Conservation (phyloP, 108 stramenopile species). For the Cyclotella baltica region DNA sequence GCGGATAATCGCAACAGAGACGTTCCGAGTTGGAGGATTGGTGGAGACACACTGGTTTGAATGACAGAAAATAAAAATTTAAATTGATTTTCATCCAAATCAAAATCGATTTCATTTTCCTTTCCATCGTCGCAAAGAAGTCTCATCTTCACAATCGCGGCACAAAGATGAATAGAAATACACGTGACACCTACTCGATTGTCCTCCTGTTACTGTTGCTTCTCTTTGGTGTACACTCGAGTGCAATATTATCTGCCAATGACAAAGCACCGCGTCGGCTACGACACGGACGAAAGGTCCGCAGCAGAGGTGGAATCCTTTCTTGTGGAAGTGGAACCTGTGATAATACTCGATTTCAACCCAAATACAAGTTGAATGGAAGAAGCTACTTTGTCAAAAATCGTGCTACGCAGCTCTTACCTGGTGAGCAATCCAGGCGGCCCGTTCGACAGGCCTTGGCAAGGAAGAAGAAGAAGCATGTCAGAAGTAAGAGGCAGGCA, state of each 20-base stretch:
- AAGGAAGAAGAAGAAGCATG: background rate
- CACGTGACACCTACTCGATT: background rate
- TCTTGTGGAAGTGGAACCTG: background rate
- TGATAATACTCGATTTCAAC: conserved; percentile 14
- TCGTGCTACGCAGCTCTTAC: background rate
- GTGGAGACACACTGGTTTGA: no score
- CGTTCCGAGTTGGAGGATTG: background rate
- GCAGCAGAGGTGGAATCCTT: background rate
- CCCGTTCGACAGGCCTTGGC: background rate
- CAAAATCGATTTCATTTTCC: no score
- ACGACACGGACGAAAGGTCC: conserved; percentile 6
- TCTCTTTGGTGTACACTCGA: background rate
- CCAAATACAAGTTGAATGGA: background rate
- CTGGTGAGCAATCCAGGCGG: background rate
- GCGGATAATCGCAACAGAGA: background rate
- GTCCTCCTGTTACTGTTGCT: background rate
- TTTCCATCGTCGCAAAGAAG: background rate
- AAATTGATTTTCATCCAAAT: no score
- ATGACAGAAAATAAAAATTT: no score
- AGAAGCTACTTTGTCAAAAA: conserved; percentile 15
- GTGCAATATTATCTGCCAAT: background rate
- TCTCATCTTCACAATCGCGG: no score
- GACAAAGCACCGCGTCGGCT: conserved; percentile 8
- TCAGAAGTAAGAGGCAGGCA: background rate
- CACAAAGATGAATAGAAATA: no score